Conservation (phyloP, 345 rosid species). For the Turnera subulata region DNA sequence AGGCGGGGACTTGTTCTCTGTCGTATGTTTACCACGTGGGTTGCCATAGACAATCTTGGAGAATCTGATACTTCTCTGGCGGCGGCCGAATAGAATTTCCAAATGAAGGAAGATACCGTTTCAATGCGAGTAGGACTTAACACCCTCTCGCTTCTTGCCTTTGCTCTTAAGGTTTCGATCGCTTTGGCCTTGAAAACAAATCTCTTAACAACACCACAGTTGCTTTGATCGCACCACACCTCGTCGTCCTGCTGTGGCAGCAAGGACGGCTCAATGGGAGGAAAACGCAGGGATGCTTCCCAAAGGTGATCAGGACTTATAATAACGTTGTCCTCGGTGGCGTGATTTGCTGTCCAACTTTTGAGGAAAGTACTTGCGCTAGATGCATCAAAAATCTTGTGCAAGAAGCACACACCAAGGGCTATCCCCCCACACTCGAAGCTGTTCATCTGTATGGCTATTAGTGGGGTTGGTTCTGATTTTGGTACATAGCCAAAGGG, state of each 20-base stretch:
- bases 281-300: neutral
- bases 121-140: neutral
- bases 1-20: neutral
- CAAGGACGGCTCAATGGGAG: neutral
- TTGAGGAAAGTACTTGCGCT: neutral
- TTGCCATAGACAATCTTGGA: neutral
- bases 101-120: neutral
- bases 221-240: neutral
- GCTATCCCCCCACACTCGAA: slow-evolving; percentile 7
- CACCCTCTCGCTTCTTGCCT: neutral
- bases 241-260: neutral
- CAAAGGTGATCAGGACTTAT: neutral
- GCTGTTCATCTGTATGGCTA: neutral
- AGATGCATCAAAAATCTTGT: slow-evolving; percentile 4
- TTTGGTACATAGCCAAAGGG: neutral
- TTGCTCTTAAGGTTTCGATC: neutral
- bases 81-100: slow-evolving; percentile 4
- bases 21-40: neutral
- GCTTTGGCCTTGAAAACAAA: slow-evolving; percentile 5
- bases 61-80: neutral
- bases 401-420: neutral
- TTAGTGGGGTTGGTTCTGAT: neutral
- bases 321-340: too few relatives aligned
- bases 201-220: neutral
- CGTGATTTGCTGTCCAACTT: neutral